Evolutionary conservation across 2,329 filamentous ascomycete species (phyloP).

Genomic region (Escovopsis sp.): DNA sequence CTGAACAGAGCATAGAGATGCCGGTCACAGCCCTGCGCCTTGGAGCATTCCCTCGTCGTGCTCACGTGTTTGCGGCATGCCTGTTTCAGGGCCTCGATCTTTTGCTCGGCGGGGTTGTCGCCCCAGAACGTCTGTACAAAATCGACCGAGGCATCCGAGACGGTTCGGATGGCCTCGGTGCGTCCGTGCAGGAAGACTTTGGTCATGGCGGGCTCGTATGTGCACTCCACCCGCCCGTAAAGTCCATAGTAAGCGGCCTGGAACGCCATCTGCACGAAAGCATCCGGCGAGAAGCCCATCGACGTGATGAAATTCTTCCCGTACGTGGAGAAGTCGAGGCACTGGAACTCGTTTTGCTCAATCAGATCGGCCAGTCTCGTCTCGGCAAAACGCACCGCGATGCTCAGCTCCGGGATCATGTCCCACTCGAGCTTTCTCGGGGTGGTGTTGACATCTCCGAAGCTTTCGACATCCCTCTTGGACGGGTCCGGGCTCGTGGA

Average conservation of each 20-base stretch:
- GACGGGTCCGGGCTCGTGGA: constrained; percentile 82
- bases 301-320: constrained; percentile 97
- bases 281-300: constrained; percentile 93
- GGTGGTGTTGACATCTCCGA: constrained; percentile 84
- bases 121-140: constrained; percentile 94
- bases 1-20: constrained; percentile 91
- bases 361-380: constrained; percentile 88
- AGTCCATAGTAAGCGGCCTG: constrained; percentile 96
- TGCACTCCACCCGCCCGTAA: constrained; percentile 85
- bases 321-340: constrained; percentile 75
- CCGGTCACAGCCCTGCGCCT: constrained; percentile 80
- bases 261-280: constrained; percentile 98
- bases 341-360: constrained; percentile 90
- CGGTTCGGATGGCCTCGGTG: constrained; percentile 82
- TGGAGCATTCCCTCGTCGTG: constrained; percentile 71
- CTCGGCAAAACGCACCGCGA: constrained; percentile 88
- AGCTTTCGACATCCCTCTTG: constrained; percentile 80
- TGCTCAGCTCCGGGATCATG: constrained; percentile 80
- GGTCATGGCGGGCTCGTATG: constrained; percentile 97
- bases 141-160: constrained; percentile 67
- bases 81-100: constrained; percentile 71
- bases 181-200: constrained; percentile 87
- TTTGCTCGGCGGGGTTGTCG: constrained; percentile 66
- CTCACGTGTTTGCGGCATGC: constrained; percentile 73
- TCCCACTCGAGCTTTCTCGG: constrained; percentile 97